Base-by-base conservation (phyloP, 768 basidiomycete species). In the Collybia mongolica region DNA sequence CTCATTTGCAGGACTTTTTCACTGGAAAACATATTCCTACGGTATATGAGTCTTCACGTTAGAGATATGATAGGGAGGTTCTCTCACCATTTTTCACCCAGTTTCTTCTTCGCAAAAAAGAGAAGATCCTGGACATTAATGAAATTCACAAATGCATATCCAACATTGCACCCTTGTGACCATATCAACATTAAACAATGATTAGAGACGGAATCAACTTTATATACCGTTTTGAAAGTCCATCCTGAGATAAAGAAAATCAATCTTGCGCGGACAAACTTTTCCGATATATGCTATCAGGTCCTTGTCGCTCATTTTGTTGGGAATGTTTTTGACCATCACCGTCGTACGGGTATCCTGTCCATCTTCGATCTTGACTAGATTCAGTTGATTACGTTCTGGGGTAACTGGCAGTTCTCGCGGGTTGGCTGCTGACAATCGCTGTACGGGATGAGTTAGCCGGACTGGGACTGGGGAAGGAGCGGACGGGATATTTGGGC, bases 261-360 rank as follows among this genome's bases (percentile, higher is more conserved):
- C 93, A 53, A 90, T 88, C 48, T 75, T 76, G 37, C 88, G 74
- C n/a, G 83, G 81, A 63, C 86, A 88, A 20, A 90, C 88, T 53
- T 81, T 77, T 44, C 69, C 76, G 54, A 90, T 90, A 59, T 81
- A 92, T 35, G 68, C 66, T 51, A 84, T 72, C 58, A 91, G 62
- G 55, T 91, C 87, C 60, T 73, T 77, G 66, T 90, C 87, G 54
- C 75, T 86, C 88, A 91, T 90, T 67, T 93, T 93, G 69, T 94
- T 95, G 2, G 93, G 93, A 39, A 95, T 90, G 60, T 95, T 95
- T 70, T 93, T 92, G 54, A 90, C 83, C 88, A 91, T 92, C 42
- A 92, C 84, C 23, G 91, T 92, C 28, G 90, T 90, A 26, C 91
- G 76, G 29, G 85, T 90, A 58, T 93, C 90, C 51, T 75, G 66